Evolutionary conservation across 2,329 filamentous ascomycete genomes (phyloP), one percentile per base, ranked within the genome.

Genomic region (Arthrobotrys pseudoclavata): DNA sequence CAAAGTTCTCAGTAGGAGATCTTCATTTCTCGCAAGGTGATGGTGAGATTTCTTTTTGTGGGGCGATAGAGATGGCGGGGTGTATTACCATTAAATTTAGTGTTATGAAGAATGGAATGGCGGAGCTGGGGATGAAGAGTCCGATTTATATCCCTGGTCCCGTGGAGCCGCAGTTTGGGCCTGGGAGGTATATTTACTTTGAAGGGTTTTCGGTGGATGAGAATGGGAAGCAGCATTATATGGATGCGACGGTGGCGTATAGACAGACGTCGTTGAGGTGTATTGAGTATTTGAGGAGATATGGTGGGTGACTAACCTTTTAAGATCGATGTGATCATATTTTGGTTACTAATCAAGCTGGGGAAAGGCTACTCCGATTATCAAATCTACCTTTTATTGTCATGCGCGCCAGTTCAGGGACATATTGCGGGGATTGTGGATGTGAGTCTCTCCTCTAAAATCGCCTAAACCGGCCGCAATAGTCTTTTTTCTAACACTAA

Each of bases 61-160:
- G 91, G 20, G 94, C 94, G 4, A 97, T 97, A 81, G 94, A 97
- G 84, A 97, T 97, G 92, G 93, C 94, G 0, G 94, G 94, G 3
- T 86, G 93, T 50, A 97, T 97, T 81, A 97, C 94, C 1, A 88
- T 97, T 84, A 97, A 96, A 82, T 94, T 97, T 86, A 90, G 89
- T 61, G 91, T 97, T 15, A 90, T 97, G 86, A 96, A 96, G 83
- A 87, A 89, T 79, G 94, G 94, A 20, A 87, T 96, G 82, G 86
- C 86, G 52, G 88, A 93, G 37, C 84, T 97, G 64, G 91, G 87
- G 0, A 90, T 96, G 85, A 94, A 93, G 83, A 91, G 89, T 5
- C 94, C 94, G 0, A 92, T 97, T 64, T 97, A 94, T 85, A 87
- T 93, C 37, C 93, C 93, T 0, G 94, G 94, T 0, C 93, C 93